Evolutionary conservation across 1,139 yeast genomes (phyloP).

Genomic region (Yamadazyma friedrichii): DNA sequence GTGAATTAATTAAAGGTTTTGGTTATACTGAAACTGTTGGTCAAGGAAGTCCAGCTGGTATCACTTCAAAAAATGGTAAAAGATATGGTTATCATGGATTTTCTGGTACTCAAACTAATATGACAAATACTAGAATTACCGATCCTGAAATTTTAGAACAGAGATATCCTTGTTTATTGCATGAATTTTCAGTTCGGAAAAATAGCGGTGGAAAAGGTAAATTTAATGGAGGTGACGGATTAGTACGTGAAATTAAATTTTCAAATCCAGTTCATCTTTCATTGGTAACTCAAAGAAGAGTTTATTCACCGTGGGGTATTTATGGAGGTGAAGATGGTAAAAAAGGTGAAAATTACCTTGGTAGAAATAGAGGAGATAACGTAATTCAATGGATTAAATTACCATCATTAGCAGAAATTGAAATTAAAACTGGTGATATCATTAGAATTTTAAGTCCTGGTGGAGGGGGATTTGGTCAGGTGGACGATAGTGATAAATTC

Average conservation of each 20-base stretch:
- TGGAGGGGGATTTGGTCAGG: slow-evolving; percentile 52
- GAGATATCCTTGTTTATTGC: slow-evolving; percentile 30
- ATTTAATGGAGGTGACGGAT: slow-evolving; percentile 33
- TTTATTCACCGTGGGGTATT: slow-evolving; percentile 21
- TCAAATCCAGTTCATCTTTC: slow-evolving; percentile 19
- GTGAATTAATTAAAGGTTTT: slow-evolving; percentile 38
- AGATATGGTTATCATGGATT: slow-evolving; percentile 33
- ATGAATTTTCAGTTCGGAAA: slow-evolving; percentile 25
- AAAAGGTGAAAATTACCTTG: slow-evolving; percentile 61
- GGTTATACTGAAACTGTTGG: slow-evolving; percentile 51
- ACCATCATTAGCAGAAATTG: slow-evolving; percentile 21
- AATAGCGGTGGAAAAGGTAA: slow-evolving; percentile 36
- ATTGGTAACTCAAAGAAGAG: slow-evolving; percentile 23
- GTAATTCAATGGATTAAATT: slow-evolving; percentile 22
- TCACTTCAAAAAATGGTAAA: slow-evolving; percentile 21
- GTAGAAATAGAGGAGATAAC: slow-evolving; percentile 25
- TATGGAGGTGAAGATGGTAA: slow-evolving; percentile 44
- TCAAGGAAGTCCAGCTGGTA: slow-evolving; percentile 46
- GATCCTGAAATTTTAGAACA: slow-evolving; percentile 37
- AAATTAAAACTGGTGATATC: slow-evolving; percentile 37
- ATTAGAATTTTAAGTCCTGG: slow-evolving; percentile 50
- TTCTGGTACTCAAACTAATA: slow-evolving; percentile 46
- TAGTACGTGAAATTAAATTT: slow-evolving; percentile 22
- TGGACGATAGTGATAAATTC: slow-evolving; percentile 17
- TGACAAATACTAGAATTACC: slow-evolving; percentile 43